phyloP scores from a whole-genome alignment of 2,329 filamentous ascomycete genomes.

The Volutella citrinella region DNA sequence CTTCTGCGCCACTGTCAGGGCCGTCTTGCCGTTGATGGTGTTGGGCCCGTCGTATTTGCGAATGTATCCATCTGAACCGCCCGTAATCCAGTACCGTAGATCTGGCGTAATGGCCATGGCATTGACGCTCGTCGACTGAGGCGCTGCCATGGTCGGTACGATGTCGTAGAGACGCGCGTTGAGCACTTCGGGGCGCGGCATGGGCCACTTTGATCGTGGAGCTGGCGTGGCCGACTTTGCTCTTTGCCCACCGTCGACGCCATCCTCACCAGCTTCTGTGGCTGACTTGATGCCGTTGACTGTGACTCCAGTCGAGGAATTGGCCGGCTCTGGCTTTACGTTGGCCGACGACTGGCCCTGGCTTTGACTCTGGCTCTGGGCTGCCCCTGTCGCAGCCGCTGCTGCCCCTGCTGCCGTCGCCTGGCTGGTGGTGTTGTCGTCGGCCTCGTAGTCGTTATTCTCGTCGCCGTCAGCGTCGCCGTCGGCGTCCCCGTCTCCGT shows the following conservation, averaged over 20 bases:
- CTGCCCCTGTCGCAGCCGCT: conserved; percentile 3
- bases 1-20: conserved; percentile 89
- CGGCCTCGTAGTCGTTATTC: conserved; percentile 19
- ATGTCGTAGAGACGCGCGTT: conserved; percentile 86
- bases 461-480: conserved; percentile 42
- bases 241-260: conserved; percentile 16
- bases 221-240: conserved; percentile 28
- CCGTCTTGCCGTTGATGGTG: conserved; percentile 90
- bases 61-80: conserved; percentile 92
- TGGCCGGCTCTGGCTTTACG: too few species aligned
- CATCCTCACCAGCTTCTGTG: conserved; percentile 33
- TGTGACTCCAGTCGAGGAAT: too few species aligned
- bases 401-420: conserved; percentile 17
- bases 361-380: conserved; percentile 32
- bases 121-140: conserved; percentile 94
- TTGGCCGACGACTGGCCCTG: too few species aligned
- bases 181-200: conserved; percentile 73
- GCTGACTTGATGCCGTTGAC: too few species aligned
- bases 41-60: conserved; percentile 94
- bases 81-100: conserved; percentile 91
- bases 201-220: conserved; percentile 44
- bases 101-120: conserved; percentile 88
- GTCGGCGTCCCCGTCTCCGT: conserved; percentile 41
- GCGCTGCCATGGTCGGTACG: conserved; percentile 92
- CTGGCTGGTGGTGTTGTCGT: conserved; percentile 29